Conservation (phyloP, 2,329 filamentous ascomycete species). For the Fusarium armeniacum region DNA sequence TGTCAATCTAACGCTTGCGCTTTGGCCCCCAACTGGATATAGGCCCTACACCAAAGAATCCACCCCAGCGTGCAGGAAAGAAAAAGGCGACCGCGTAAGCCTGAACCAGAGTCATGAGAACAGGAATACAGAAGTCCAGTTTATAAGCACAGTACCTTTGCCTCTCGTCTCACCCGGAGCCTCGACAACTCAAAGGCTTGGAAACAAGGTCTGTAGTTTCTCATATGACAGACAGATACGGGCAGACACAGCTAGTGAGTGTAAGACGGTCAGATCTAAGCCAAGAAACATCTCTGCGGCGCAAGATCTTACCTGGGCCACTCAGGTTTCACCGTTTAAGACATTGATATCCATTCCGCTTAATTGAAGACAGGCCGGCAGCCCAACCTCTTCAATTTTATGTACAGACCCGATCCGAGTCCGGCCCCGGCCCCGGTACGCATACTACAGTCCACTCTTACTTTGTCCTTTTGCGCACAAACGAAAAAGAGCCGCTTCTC, state of each 20-base stretch:
- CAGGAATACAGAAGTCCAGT: neutral
- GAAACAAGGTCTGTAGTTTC: conserved; percentile 1
- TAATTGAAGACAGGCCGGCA: conserved; percentile 12
- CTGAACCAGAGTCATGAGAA: conserved; percentile 14
- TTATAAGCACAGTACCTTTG: conserved; percentile 5
- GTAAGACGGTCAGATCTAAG: conserved; percentile 17
- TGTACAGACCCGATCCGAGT: conserved; percentile 44
- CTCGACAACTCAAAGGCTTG: conserved; percentile 7
- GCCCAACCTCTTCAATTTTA: conserved; percentile 41
- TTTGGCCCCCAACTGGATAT: conserved; percentile 22
- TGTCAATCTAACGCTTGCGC: conserved; percentile 1
- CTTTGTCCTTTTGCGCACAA: conserved; percentile 28
- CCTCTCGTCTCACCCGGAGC: conserved; percentile 7
- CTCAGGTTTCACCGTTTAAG: conserved; percentile 31
- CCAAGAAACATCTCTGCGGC: conserved; percentile 11
- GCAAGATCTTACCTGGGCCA: conserved; percentile 18
- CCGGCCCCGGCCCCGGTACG: conserved; percentile 46
- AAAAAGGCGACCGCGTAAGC: conserved; percentile 28
- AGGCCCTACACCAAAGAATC: conserved; percentile 9
- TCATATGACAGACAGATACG: neutral
- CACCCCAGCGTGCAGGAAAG: conserved; percentile 1
- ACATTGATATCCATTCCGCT: conserved; percentile 27
- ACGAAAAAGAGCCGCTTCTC: conserved; percentile 35
- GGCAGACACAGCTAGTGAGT: neutral
- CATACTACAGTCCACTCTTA: conserved; percentile 24